Conservation (phyloP, 1,139 yeast genomes). For the Arxiozyma slooffiae region DNA sequence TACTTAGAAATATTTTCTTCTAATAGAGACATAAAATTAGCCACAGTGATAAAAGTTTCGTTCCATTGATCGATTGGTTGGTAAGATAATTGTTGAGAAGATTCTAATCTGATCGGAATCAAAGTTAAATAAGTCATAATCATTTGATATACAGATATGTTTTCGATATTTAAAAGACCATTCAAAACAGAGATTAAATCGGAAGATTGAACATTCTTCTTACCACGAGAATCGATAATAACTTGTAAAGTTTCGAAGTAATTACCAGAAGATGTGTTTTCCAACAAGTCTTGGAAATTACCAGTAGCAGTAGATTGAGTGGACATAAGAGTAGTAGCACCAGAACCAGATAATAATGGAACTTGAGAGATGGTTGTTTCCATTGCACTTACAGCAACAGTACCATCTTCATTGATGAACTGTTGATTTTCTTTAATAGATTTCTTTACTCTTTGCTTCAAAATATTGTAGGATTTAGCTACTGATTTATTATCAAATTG, state of each 20-base stretch:
- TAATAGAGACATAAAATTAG: conserved; percentile 53
- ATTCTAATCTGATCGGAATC: conserved; percentile 82
- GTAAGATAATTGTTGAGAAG: conserved; percentile 53
- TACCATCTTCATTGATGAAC: conserved; percentile 45
- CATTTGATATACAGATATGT: conserved; percentile 54
- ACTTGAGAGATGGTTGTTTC: conserved; percentile 21
- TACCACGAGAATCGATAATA: conserved; percentile 87
- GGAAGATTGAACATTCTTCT: conserved; percentile 76
- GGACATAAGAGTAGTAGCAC: conserved; percentile 25
- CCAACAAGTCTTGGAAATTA: conserved; percentile 2
- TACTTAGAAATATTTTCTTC: conserved; percentile 51
- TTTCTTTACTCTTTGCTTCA: conserved; percentile 83
- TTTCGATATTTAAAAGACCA: conserved; percentile 44
- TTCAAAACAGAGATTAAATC: conserved; percentile 74
- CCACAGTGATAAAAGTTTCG: conserved; percentile 53
- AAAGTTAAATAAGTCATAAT: conserved; percentile 73
- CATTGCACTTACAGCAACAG: conserved; percentile 28
- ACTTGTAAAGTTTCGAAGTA: conserved; percentile 67
- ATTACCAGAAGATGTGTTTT: conserved; percentile 30
- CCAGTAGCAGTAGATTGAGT: conserved; percentile 20
- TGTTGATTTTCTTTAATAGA: conserved; percentile 59
- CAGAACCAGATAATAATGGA: conserved; percentile 29
- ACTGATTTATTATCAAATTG: conserved; percentile 66
- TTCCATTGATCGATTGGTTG: conserved; percentile 85
- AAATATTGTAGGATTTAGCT: conserved; percentile 78